Evolutionary conservation across 1,284 basidiomycete genomes (phyloP).

Genomic region (Papiliotrema nemorosa): DNA sequence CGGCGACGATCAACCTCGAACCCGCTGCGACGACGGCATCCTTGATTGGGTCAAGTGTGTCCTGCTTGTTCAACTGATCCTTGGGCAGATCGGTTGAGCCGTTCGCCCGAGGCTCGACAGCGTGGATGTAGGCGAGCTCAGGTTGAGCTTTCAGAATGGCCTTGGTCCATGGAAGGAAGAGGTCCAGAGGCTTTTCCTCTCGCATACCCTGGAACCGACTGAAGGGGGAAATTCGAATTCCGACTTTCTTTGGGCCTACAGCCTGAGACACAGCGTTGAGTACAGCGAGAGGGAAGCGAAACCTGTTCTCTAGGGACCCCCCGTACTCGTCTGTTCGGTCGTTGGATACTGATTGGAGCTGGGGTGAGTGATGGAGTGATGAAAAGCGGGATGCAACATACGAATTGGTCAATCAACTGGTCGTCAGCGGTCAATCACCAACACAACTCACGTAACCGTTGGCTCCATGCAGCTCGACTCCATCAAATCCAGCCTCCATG

Average conservation of each 20-base stretch:
- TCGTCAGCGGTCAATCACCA: slow-evolving; percentile 3
- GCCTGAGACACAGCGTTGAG: slow-evolving; percentile 54
- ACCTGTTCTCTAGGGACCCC: slow-evolving; percentile 57
- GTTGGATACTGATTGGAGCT: slow-evolving; percentile 54
- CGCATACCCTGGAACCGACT: slow-evolving; percentile 51
- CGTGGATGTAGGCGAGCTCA: slow-evolving; percentile 59
- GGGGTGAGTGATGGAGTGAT: too few species aligned
- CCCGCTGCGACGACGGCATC: slow-evolving; percentile 19
- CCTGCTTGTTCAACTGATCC: slow-evolving; percentile 18
- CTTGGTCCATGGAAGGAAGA: slow-evolving; percentile 28
- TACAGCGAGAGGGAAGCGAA: slow-evolving; percentile 56
- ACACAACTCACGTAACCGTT: slow-evolving; percentile 16
- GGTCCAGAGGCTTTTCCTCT: slow-evolving; percentile 52
- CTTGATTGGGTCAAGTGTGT: slow-evolving; percentile 23
- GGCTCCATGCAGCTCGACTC: slow-evolving; percentile 56
- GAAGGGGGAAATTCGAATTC: slow-evolving; percentile 59
- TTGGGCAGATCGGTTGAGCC: slow-evolving; percentile 21
- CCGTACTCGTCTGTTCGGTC: slow-evolving; percentile 61
- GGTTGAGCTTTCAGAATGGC: slow-evolving; percentile 50
- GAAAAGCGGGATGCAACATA: background rate
- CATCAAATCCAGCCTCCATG: slow-evolving; percentile 63
- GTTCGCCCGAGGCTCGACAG: slow-evolving; percentile 54
- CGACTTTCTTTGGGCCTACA: slow-evolving; percentile 55
- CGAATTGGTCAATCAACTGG: slow-evolving; percentile 55
- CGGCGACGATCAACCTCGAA: slow-evolving; percentile 53